A percentile compares a stretch with the other conserved stretches of the same genome.
phyloP scores from a whole-genome alignment of 192 early-diverging fungal species.

The Gryganskiella cystojenkinii region DNA sequence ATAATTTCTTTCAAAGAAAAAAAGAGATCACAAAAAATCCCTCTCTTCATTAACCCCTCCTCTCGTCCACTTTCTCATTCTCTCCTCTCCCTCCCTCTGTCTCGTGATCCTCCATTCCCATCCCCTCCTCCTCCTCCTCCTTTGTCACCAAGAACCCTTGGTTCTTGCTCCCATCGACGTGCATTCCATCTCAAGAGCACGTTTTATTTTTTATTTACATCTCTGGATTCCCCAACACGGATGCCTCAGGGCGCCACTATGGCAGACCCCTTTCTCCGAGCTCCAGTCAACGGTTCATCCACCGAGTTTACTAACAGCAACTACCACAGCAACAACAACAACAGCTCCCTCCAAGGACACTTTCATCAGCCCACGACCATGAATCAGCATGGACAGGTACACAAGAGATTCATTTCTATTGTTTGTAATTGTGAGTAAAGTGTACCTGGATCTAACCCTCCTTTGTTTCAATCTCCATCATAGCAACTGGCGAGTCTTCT shows the following conservation, averaged over 20 bases:
- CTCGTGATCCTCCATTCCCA: neutral
- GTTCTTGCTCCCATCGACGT: neutral
- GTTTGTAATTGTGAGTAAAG: neutral
- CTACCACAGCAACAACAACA: neutral
- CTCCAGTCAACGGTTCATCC: neutral
- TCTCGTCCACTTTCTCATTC: neutral
- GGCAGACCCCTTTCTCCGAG: slow-evolving; percentile 1
- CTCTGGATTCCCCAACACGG: too few relatives aligned
- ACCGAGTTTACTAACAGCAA: slow-evolving; percentile 1
- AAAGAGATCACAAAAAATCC: too few relatives aligned
- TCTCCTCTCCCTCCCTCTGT: neutral
- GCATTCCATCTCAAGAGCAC: neutral
- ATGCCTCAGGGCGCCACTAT: neutral
- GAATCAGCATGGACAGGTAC: slow-evolving; percentile 27
- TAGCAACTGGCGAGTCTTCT: slow-evolving; percentile 59
- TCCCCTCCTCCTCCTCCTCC: neutral
- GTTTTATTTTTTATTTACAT: too few relatives aligned
- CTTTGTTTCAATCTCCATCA: neutral
- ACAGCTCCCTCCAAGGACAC: neutral
- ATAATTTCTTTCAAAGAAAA: neutral
- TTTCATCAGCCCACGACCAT: slow-evolving; percentile 16
- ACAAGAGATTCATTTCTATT: too few relatives aligned
- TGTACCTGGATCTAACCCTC: neutral
- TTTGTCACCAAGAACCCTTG: neutral
- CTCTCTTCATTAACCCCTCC: neutral